A percentile compares a stretch with the other conserved stretches of the same genome.
Conservation (phyloP, 257 asterid genomes). For the Solanum pinnatisectum region DNA sequence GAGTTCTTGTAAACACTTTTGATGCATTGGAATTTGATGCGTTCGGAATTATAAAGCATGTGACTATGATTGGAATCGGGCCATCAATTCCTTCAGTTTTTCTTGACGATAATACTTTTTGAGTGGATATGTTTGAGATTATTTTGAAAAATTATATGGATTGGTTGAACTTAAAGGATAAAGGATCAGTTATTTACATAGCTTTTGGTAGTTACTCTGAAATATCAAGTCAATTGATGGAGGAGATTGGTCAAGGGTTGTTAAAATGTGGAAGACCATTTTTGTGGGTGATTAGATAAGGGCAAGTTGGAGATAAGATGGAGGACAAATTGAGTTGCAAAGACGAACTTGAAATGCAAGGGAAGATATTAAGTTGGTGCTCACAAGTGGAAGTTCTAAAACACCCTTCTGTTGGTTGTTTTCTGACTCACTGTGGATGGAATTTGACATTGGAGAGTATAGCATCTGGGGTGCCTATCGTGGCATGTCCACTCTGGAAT, state of each 20-base stretch:
- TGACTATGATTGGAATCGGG: background rate
- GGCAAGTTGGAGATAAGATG: background rate
- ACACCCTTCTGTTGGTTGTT: slow-evolving; percentile 14
- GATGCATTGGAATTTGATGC: slow-evolving; percentile 3
- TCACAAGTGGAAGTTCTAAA: slow-evolving; percentile 15
- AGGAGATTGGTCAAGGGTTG: slow-evolving; percentile 11
- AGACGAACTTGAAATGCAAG: slow-evolving; percentile 5
- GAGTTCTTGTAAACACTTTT: slow-evolving; percentile 1
- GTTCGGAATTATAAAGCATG: background rate
- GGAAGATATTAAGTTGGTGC: slow-evolving; percentile 16
- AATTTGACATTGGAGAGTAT: slow-evolving; percentile 38
- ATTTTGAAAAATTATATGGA: background rate
- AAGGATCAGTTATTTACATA: slow-evolving; percentile 4
- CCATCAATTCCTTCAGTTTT: slow-evolving; percentile 8
- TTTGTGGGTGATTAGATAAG: slow-evolving; percentile 16
- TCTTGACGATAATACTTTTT: background rate
- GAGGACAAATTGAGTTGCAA: background rate
- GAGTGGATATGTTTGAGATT: background rate
- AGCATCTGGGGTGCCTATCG: slow-evolving; percentile 28
- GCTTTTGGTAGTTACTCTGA: slow-evolving; percentile 4
- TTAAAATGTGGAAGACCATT: slow-evolving; percentile 11
- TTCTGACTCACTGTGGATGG: slow-evolving; percentile 35
- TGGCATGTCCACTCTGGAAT: slow-evolving; percentile 33
- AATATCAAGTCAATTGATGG: slow-evolving; percentile 2
- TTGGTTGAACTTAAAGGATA: slow-evolving; percentile 1